Evolutionary conservation across 768 basidiomycete genomes (phyloP), one percentile per base, ranked within the genome.

Genomic region (Kwoniella bestiolae): DNA sequence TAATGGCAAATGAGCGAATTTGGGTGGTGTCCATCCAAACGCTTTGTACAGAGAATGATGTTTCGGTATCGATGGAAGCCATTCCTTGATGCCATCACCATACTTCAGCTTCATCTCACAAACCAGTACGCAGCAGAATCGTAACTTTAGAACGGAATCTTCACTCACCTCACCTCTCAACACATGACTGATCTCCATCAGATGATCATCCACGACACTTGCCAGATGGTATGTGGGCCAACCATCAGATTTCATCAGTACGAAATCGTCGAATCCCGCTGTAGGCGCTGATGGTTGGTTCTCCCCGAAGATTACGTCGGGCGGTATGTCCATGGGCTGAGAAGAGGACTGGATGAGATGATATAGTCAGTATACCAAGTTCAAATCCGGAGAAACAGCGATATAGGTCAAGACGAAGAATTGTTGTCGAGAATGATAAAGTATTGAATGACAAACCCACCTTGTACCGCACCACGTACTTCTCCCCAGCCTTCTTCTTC

Each of bases 141-240:
- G n/a, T n/a, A n/a, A n/a, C n/a, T n/a, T n/a, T n/a, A n/a, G n/a
- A n/a, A n/a, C n/a, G n/a, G n/a, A n/a, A n/a, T n/a, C n/a, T n/a
- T n/a, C n/a, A 69, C 84, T 29, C 62, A 89, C 94, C 86, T 97
- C 94, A 55, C 96, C 96, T 28, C 96, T 87, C 1, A 98, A 82
- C 4, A 98, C 94, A 81, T 98, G 96, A 0, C 93, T 92, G 25
- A 99, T 92, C 0, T 89, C 89, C 96, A 99, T 99, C 72, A 89
- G 87, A 72, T 93, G 88, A 81, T 99, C 96, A 71, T 99, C 96
- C 0, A 95, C 92, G 0, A 98, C 92, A 23, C 89, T 94, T 0
- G 96, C 95, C 4, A 99, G 86, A 69, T 98, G 96, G 77, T 99
- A 99, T 0, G 95, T 98, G 5, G 96, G 96, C 78, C 90, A 95